Conservation (phyloP, 768 basidiomycete genomes). For the Bullera alba region DNA sequence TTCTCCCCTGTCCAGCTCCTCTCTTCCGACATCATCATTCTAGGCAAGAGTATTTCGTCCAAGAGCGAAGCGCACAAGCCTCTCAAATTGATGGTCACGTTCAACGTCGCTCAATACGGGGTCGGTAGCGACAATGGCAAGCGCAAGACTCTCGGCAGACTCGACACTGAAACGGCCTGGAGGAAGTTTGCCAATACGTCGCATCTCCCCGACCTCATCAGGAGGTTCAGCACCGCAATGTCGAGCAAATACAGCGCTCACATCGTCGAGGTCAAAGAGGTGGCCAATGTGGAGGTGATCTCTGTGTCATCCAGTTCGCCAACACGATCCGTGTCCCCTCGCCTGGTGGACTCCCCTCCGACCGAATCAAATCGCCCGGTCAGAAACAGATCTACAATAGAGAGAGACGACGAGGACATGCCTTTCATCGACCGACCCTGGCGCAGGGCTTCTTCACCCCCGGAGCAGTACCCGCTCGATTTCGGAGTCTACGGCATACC, state of each 20-base stretch:
- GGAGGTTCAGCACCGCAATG: no score
- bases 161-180: background rate
- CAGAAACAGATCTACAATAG: no score
- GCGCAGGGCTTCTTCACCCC: no score
- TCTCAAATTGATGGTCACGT: conserved; percentile 6
- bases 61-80: conserved; percentile 2
- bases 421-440: background rate
- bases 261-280: background rate
- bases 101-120: conserved; percentile 9
- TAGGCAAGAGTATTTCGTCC: conserved; percentile 14
- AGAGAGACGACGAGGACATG: background rate
- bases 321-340: no score
- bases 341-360: no score
- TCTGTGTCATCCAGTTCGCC: background rate
- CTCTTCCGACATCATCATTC: conserved; percentile 10
- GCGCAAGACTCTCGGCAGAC: background rate
- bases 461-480: no score
- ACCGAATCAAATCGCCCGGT: no score
- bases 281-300: background rate
- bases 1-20: conserved; percentile 13
- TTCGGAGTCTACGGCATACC: conserved; percentile 12
- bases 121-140: background rate
- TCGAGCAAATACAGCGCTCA: background rate
- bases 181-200: background rate
- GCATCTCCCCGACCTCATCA: background rate